These are phyloP conservation scores for Lactarius psammicola DNA, from an alignment of 768 basidiomycete species.

Conservation along the genomic window DNA sequence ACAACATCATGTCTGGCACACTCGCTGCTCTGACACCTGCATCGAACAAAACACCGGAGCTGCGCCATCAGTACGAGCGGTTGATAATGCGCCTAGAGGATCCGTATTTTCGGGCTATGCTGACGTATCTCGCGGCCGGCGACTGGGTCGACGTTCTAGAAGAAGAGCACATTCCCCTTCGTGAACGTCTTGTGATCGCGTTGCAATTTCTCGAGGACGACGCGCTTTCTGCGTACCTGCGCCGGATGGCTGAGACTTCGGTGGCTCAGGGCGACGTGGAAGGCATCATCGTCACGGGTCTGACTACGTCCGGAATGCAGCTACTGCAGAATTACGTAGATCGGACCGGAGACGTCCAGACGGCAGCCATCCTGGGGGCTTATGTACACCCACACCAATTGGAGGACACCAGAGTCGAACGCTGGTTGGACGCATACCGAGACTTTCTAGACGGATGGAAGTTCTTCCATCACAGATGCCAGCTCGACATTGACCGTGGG, in stretches of 20 bases:
- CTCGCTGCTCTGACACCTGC: constrained; percentile 62
- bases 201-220: constrained; percentile 82
- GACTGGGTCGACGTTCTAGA: constrained; percentile 82
- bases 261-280: constrained; percentile 65
- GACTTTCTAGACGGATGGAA: constrained; percentile 62
- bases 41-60: constrained; percentile 38
- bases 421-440: constrained; percentile 69
- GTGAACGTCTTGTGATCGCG: constrained; percentile 81
- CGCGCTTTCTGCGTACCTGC: constrained; percentile 63
- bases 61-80: constrained; percentile 69
- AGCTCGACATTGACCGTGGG: constrained; percentile 75
- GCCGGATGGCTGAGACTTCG: constrained; percentile 53
- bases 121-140: constrained; percentile 67
- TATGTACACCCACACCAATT: constrained; percentile 61
- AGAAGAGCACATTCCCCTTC: constrained; percentile 73
- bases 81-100: constrained; percentile 73
- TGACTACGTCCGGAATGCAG: constrained; percentile 64
- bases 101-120: constrained; percentile 76
- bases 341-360: constrained; percentile 67
- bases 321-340: constrained; percentile 71
- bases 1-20: constrained; percentile 81
- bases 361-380: constrained; percentile 58
- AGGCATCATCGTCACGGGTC: constrained; percentile 71
- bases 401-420: constrained; percentile 48
- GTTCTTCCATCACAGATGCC: constrained; percentile 67